Conservation (phyloP, 2,329 filamentous ascomycete genomes). For the Neophaeococcomyces mojaviensis region DNA sequence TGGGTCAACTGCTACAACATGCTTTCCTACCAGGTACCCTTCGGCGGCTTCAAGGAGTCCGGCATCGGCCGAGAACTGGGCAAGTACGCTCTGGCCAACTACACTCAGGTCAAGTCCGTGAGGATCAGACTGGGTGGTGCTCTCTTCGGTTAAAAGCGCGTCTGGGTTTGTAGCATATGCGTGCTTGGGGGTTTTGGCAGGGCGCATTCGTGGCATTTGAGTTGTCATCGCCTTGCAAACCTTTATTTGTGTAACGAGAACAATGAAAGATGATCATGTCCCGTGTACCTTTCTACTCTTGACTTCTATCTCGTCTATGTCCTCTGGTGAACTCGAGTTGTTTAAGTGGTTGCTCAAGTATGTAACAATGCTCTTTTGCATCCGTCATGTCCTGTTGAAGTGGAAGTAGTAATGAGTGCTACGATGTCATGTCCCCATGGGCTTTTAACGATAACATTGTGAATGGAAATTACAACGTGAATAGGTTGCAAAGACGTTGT, state of each 20-base stretch:
- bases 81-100: constrained; percentile 42
- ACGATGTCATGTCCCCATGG: too few relatives aligned
- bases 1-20: constrained; percentile 67
- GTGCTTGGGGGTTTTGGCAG: too few relatives aligned
- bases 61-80: constrained; percentile 40
- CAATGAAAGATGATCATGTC: neutral
- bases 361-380: too few relatives aligned
- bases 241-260: constrained; percentile 1
- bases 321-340: too few relatives aligned
- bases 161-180: too few relatives aligned
- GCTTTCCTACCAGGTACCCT: constrained; percentile 53
- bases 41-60: constrained; percentile 39
- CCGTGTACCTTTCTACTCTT: neutral
- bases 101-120: constrained; percentile 43
- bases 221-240: constrained; percentile 1
- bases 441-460: too few relatives aligned
- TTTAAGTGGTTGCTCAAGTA: too few relatives aligned
- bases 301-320: too few relatives aligned
- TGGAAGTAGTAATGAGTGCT: too few relatives aligned
- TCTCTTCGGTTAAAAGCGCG: constrained; percentile 33
- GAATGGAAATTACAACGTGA: too few relatives aligned
- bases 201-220: constrained; percentile 7
- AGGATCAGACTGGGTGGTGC: constrained; percentile 38
- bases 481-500: too few relatives aligned
- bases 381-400: too few relatives aligned